Evolutionary conservation across 2,329 filamentous ascomycete genomes (phyloP).

Genomic region (Colletotrichum lentis): DNA sequence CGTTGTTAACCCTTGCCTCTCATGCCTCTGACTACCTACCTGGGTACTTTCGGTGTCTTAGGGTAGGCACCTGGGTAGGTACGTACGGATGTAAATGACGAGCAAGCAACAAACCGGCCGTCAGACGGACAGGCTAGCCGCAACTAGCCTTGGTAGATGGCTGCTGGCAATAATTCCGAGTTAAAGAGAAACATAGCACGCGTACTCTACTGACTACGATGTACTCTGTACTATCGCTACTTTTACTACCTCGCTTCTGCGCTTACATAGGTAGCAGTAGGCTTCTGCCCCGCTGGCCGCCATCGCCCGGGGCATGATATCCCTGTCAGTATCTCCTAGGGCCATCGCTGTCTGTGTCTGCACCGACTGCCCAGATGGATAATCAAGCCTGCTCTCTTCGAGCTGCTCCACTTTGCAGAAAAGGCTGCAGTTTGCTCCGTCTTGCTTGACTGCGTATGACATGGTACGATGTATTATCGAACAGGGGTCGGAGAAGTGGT

Average conservation of each 20-base stretch:
- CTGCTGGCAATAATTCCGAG: conserved; percentile 17
- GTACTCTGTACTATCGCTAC: no score
- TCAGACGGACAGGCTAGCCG: conserved; percentile 3
- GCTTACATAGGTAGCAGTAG: no score
- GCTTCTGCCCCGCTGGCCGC: conserved; percentile 2
- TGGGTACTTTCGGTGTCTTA: neutral
- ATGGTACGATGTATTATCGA: conserved; percentile 1
- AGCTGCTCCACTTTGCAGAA: conserved; percentile 19
- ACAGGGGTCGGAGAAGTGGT: conserved; percentile 11
- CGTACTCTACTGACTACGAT: neutral
- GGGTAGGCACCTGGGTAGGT: no score
- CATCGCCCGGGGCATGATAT: conserved; percentile 4
- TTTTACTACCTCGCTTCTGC: neutral
- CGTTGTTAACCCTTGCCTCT: neutral
- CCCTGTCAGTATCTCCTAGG: conserved; percentile 19
- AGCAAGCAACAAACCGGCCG: neutral
- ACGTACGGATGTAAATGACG: neutral
- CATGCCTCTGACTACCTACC: neutral
- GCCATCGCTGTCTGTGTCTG: conserved; percentile 22
- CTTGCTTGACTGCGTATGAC: no score
- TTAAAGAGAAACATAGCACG: conserved; percentile 9
- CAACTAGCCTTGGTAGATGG: conserved; percentile 5
- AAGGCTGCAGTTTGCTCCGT: conserved; percentile 18
- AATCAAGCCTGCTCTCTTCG: conserved; percentile 3
- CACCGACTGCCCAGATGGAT: conserved; percentile 12